Percentiles rank a stretch among this genome's conserved stretches.
Conservation (phyloP, 257 asterid genomes). For the Apocynum venetum region DNA sequence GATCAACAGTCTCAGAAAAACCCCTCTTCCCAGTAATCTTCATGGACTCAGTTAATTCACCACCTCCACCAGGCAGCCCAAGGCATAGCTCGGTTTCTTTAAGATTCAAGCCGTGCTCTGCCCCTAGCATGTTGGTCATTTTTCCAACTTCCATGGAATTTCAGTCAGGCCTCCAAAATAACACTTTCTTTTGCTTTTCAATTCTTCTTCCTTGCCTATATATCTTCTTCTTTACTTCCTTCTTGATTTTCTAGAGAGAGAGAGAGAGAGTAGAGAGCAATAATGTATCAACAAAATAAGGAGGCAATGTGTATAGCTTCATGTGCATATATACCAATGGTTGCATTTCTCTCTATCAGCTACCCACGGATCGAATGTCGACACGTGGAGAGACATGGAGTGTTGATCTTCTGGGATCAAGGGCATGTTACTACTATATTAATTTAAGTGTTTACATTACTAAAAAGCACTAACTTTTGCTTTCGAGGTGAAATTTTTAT, state of each 20-base stretch:
- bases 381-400: constrained; percentile 54
- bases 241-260: not conserved
- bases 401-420: constrained; percentile 63
- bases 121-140: constrained; percentile 20
- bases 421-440: constrained; percentile 64
- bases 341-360: constrained; percentile 27
- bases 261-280: constrained; percentile 16
- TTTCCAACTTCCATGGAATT: constrained; percentile 24
- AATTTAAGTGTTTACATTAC: constrained; percentile 22
- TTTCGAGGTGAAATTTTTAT: constrained; percentile 21
- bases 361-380: constrained; percentile 22
- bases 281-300: constrained; percentile 34
- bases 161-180: not conserved
- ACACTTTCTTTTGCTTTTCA: not conserved
- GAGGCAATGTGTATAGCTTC: constrained; percentile 36
- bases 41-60: constrained; percentile 13
- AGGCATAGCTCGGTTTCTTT: constrained; percentile 52
- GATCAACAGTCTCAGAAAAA: constrained; percentile 47
- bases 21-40: constrained; percentile 47
- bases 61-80: constrained; percentile 48
- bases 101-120: constrained; percentile 25
- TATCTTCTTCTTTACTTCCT: not conserved
- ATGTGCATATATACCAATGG: constrained; percentile 46
- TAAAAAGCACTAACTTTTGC: constrained; percentile 12
- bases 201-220: not conserved